phyloP scores from a whole-genome alignment of 1,284 basidiomycete genomes.

The Phylloboletellus chloephorus region DNA sequence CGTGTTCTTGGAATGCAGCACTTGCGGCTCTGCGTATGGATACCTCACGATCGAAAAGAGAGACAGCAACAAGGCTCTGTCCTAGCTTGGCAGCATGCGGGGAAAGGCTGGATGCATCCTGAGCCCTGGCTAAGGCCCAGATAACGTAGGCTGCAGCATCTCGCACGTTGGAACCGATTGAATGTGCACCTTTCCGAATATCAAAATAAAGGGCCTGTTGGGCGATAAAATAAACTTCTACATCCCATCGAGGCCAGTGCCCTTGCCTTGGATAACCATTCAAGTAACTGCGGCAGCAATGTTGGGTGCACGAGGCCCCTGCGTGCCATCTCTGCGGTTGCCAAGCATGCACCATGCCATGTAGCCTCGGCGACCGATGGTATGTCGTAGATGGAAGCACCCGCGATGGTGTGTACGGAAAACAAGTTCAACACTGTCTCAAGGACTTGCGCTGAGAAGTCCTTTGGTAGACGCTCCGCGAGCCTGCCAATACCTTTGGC shows the following conservation, averaged over 20 bases:
- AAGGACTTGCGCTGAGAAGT: slow-evolving; percentile 76
- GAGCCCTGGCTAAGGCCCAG: slow-evolving; percentile 88
- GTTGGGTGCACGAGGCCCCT: slow-evolving; percentile 63
- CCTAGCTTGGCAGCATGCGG: slow-evolving; percentile 68
- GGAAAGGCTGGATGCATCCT: slow-evolving; percentile 53
- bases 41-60: slow-evolving; percentile 90
- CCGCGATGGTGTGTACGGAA: slow-evolving; percentile 59
- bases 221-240: slow-evolving; percentile 10
- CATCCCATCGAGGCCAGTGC: slow-evolving; percentile 8
- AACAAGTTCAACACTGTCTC: slow-evolving; percentile 71
- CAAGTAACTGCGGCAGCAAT: slow-evolving; percentile 58
- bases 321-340: slow-evolving; percentile 88
- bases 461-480: slow-evolving; percentile 70
- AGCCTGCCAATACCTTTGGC: slow-evolving; percentile 92
- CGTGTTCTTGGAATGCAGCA: slow-evolving; percentile 96
- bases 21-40: slow-evolving; percentile 95
- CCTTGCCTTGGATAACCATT: slow-evolving; percentile 75
- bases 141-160: slow-evolving; percentile 93
- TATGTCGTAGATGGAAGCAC: slow-evolving; percentile 63
- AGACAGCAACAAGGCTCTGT: slow-evolving; percentile 66
- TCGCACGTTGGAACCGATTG: slow-evolving; percentile 89
- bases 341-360: slow-evolving; percentile 94
- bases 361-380: slow-evolving; percentile 75
- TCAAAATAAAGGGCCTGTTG: slow-evolving; percentile 87
- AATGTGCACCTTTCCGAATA: slow-evolving; percentile 85